Base-by-base conservation (phyloP, 108 stramenopile species). In the Pinguiococcus pyrenoidosus region DNA sequence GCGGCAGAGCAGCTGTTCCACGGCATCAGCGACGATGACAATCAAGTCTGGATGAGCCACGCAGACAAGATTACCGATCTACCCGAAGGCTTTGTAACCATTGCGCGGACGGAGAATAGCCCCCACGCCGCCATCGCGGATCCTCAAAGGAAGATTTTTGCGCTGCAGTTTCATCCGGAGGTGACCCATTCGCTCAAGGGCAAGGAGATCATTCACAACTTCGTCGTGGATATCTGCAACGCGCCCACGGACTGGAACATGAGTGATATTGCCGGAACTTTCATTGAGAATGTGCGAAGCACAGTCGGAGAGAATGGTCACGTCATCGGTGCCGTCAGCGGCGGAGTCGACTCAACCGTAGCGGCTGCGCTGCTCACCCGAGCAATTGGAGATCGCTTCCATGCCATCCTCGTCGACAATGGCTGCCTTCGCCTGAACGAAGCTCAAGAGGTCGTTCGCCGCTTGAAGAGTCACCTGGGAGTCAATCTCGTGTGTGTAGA, bases 311-410 rank as follows among this genome's bases (percentile, higher is more conserved):
- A 64, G 2, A 63, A 74, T 42, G 88, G 88, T 4, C 77, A 91
- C 59, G 97, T 99, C 25, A 91, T 99, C 52, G 93, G 92, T 12
- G 92, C 92, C 37, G 97, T 99, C 18, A 87, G 84, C 50, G 97
- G 97, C n/a, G 97, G 97, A 7, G 97, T 99, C 13, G 97, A 99
- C 70, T 91, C 89, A 8, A 89, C 92, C 12, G 93, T 99, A 0
- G 92, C 92, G 2, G 93, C 93, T 21, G 89, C 89, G 17, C 68
- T 99, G 37, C 84, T 99, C 79, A 87, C 86, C 32, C 54, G 77
- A 33, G 97, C 92, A 20, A 93, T 96, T 55, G 89, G 89, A 13
- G 81, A 91, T 65, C 68, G 90, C 2, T 94, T 99, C 66, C 97
- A 96, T 71, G 97, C 93, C 26, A 74, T 99, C 16, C 56, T 94